phyloP scores from a whole-genome alignment of 192 early-diverging fungal species.

The Podila minutissima region DNA sequence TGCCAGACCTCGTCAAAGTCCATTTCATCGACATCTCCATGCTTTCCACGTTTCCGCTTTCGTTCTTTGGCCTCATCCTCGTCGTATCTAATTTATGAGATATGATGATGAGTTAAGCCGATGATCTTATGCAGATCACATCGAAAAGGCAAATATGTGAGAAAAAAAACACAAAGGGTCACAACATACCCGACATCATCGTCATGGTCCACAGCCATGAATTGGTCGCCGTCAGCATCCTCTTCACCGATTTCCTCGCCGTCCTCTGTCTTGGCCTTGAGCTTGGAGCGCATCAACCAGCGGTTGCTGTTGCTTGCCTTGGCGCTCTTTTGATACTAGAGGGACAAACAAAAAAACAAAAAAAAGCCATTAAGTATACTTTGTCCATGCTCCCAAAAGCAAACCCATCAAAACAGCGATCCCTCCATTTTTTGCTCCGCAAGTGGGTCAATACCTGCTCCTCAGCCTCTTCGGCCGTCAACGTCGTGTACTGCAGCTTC shows the following conservation, averaged over 20 bases:
- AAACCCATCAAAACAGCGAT: conserved; percentile 19
- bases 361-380: background rate
- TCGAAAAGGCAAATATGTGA: background rate
- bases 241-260: conserved; percentile 54
- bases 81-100: conserved; percentile 27
- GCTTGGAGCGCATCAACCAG: conserved; percentile 61
- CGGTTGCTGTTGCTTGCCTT: conserved; percentile 61
- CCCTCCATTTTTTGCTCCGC: conserved; percentile 36
- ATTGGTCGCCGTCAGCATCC: conserved; percentile 41
- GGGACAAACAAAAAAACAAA: background rate
- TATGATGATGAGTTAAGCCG: background rate
- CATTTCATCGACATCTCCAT: conserved; percentile 73
- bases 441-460: conserved; percentile 60
- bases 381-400: background rate
- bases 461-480: conserved; percentile 82
- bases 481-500: conserved; percentile 68
- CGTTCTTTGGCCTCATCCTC: conserved; percentile 50
- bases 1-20: conserved; percentile 86
- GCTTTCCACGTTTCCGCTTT: conserved; percentile 47
- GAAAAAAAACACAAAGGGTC: background rate
- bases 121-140: background rate
- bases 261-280: conserved; percentile 50
- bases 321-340: conserved; percentile 51
- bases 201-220: conserved; percentile 61
- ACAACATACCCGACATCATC: conserved; percentile 49